Conservation (phyloP, 2,329 filamentous ascomycete species). For the Talaromyces sp. region DNA sequence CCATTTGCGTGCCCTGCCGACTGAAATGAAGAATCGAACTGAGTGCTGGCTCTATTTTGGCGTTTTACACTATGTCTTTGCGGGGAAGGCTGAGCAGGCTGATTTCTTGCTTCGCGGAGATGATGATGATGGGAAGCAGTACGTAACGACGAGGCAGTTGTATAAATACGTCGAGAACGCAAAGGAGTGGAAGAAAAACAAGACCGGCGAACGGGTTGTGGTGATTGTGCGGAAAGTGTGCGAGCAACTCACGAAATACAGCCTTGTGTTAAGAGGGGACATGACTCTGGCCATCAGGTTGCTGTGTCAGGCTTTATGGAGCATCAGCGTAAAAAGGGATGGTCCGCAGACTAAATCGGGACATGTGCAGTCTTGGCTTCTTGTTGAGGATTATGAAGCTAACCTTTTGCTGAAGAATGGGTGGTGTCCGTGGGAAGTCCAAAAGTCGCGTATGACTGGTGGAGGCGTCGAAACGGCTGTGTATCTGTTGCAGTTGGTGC, state of each 20-base stretch:
- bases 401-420: not conserved
- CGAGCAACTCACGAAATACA: not conserved
- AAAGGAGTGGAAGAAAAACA: conserved; percentile 19
- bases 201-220: conserved; percentile 10
- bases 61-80: conserved; percentile 16
- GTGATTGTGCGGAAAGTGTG: conserved; percentile 10
- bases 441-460: not conserved
- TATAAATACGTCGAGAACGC: conserved; percentile 15
- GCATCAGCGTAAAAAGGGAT: not conserved
- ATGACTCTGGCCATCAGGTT: not conserved
- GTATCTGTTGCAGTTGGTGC: conserved; percentile 12
- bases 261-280: not conserved
- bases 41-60: conserved; percentile 20
- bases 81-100: conserved; percentile 12
- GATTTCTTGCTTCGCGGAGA: conserved; percentile 13
- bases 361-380: not conserved
- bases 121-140: not conserved
- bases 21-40: not conserved
- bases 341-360: not conserved
- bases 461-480: not conserved
- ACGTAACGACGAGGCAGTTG: conserved; percentile 14
- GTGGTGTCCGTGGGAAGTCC: conserved; percentile 10
- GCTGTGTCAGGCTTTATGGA: conserved; percentile 5
- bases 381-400: not conserved
- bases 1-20: not conserved